phyloP scores from a whole-genome alignment of 2,329 filamentous ascomycete genomes.

The Beauveria australis region DNA sequence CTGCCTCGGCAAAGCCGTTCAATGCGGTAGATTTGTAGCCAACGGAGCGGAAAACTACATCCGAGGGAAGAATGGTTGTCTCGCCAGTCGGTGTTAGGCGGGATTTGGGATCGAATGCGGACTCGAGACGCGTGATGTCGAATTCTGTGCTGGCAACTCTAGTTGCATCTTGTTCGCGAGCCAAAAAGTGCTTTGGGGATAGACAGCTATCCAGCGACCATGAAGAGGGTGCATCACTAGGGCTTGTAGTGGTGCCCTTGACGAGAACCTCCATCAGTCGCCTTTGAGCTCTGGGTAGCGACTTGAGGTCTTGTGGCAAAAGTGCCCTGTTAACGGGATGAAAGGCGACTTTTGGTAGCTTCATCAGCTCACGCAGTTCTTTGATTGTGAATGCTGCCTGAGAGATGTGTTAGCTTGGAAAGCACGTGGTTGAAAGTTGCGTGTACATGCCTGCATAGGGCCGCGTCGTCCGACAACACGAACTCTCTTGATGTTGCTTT shows the following conservation, averaged over 20 bases:
- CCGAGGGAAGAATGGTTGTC: constrained; percentile 49
- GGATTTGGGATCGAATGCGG: constrained; percentile 45
- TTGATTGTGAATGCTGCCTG: constrained; percentile 93
- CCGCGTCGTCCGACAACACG: constrained; percentile 84
- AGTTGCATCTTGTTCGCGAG: constrained; percentile 33
- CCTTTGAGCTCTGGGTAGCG: constrained; percentile 66
- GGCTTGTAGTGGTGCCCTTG: constrained; percentile 57
- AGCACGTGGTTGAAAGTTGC: background rate
- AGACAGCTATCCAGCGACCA: constrained; percentile 85
- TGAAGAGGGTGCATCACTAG: constrained; percentile 46
- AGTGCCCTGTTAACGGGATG: constrained; percentile 57
- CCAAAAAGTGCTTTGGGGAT: constrained; percentile 63
- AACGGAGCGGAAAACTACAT: constrained; percentile 83
- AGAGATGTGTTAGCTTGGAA: background rate
- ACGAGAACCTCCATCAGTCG: constrained; percentile 73
- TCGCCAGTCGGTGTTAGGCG: constrained; percentile 41
- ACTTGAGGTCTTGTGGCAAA: constrained; percentile 57
- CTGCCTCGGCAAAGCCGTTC: constrained; percentile 62
- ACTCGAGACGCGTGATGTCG: constrained; percentile 47
- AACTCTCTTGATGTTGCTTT: constrained; percentile 69
- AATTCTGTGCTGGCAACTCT: constrained; percentile 61
- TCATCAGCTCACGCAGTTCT: constrained; percentile 81
- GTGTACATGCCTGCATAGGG: constrained; percentile 62
- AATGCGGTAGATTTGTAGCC: constrained; percentile 82
- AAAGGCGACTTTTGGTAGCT: constrained; percentile 64